Evolutionary conservation across 2,329 filamentous ascomycete species (phyloP), one percentile per base, ranked within the genome.

Genomic region (Aspergillus candidus): DNA sequence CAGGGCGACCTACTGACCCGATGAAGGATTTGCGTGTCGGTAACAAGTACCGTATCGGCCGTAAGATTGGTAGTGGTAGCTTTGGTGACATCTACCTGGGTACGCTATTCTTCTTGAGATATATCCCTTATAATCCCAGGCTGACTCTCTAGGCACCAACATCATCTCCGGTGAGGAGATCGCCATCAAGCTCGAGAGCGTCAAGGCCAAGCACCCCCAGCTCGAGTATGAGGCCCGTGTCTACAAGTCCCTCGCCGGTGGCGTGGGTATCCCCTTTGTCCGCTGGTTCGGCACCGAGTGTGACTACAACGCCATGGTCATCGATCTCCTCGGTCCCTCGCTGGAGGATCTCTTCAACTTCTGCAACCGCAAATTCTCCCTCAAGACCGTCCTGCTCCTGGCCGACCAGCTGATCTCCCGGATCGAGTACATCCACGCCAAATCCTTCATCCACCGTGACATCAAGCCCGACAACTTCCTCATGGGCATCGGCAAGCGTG

Each of bases 401-500:
- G 93, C 93, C 65, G 93, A 98, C 62, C 93, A 98, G 75, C 84
- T 96, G 70, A 97, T 98, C 69, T 97, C 91, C 55, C 90, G 93
- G 61, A 96, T 98, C 71, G 93, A 98, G 74, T 97, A 97, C 75
- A 98, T 98, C 61, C 93, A 98, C 70, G 93, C 93, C 76, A 97
- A 97, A 74, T 96, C 89, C 7, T 97, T 98, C 72, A 97, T 97
- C 68, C 93, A 98, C 75, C 90, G 93, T 72, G 93, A 98, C 71
- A 98, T 98, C 77, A 98, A 98, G 79, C 93, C 93, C 30, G 93
- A 98, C 78, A 97, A 98, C 80, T 98, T 97, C 75, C 78, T 97
- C 39, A 96, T 97, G 91, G 91, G 91, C 52, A 97, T 97, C 61
- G 93, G 93, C 66, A 97, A 97, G 80, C 88, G 91, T 64, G 93